phyloP scores from a whole-genome alignment of 179 eudicot genomes.

The Heliamphora pulchella region DNA sequence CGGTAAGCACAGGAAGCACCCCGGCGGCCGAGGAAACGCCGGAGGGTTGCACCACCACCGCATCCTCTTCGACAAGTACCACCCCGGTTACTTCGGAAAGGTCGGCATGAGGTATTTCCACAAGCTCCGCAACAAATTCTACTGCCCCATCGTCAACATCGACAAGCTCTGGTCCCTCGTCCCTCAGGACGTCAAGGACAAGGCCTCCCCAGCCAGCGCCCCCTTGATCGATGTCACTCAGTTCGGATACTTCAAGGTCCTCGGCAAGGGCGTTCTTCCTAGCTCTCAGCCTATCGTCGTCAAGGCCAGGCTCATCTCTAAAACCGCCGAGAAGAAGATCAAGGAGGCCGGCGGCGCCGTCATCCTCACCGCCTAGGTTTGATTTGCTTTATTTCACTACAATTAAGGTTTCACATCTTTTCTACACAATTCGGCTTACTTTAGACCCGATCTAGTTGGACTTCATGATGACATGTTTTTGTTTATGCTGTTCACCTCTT shows the following conservation, averaged over 20 bases:
- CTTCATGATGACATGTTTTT: too few relatives aligned
- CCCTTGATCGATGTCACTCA: constrained; percentile 23
- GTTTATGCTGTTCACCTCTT: too few relatives aligned
- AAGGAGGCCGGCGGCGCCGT: constrained; percentile 27
- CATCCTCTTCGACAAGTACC: constrained; percentile 28
- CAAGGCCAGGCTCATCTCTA: constrained; percentile 20
- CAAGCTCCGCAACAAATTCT: constrained; percentile 22
- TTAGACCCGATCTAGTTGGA: too few relatives aligned
- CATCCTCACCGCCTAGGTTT: constrained; percentile 23
- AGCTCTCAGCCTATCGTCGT: constrained; percentile 14
- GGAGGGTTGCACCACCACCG: constrained; percentile 22
- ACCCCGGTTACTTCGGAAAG: constrained; percentile 25
- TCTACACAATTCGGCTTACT: too few relatives aligned
- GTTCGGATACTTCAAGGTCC: constrained; percentile 23
- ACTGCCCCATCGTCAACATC: constrained; percentile 24
- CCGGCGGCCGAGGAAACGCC: constrained; percentile 19
- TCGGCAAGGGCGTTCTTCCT: constrained; percentile 21
- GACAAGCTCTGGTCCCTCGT: constrained; percentile 24
- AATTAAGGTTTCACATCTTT: background rate
- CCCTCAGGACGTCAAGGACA: constrained; percentile 18
- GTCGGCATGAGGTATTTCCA: constrained; percentile 27
- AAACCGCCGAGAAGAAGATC: constrained; percentile 25
- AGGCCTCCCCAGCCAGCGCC: constrained; percentile 14
- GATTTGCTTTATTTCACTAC: background rate
- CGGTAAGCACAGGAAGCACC: constrained; percentile 17